Evolutionary conservation across 345 rosid genomes (phyloP).

Genomic region (Xanthoceras sorbifolium): DNA sequence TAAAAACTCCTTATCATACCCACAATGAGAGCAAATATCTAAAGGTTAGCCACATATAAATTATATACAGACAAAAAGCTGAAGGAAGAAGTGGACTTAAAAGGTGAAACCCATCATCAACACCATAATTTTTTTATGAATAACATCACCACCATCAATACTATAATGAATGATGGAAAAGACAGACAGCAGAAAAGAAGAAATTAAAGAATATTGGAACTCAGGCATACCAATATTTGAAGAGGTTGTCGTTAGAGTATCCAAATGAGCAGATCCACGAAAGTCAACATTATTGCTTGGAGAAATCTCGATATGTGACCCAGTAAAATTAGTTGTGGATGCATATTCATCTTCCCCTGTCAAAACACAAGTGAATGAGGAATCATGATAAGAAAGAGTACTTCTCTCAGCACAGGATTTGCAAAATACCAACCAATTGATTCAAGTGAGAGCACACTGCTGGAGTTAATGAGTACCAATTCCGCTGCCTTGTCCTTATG

Average conservation of each 20-base stretch:
- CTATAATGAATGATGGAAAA: conserved; percentile 9
- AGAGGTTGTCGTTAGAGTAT: conserved; percentile 1
- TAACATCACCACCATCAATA: neutral
- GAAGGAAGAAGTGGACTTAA: neutral
- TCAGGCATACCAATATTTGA: conserved; percentile 15
- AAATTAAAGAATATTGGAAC: neutral
- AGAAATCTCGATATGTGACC: neutral
- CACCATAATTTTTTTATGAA: neutral
- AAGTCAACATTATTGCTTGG: conserved; percentile 7
- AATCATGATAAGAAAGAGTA: neutral
- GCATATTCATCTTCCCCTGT: conserved; percentile 20
- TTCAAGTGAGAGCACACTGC: conserved; percentile 28
- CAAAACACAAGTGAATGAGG: conserved; percentile 11
- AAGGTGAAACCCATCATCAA: neutral
- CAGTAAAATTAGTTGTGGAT: neutral
- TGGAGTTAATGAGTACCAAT: conserved; percentile 16
- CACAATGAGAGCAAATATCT: neutral
- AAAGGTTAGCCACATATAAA: neutral
- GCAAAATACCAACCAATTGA: conserved; percentile 44
- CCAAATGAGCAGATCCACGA: conserved; percentile 18
- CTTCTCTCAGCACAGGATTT: conserved; percentile 4
- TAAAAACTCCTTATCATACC: neutral
- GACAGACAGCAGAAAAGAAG: neutral
- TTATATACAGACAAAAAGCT: neutral
- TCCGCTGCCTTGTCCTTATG: conserved; percentile 23